These are phyloP conservation scores for Albifimbria verrucaria DNA, from an alignment of 2,329 filamentous ascomycete species.

Conservation along the genomic window DNA sequence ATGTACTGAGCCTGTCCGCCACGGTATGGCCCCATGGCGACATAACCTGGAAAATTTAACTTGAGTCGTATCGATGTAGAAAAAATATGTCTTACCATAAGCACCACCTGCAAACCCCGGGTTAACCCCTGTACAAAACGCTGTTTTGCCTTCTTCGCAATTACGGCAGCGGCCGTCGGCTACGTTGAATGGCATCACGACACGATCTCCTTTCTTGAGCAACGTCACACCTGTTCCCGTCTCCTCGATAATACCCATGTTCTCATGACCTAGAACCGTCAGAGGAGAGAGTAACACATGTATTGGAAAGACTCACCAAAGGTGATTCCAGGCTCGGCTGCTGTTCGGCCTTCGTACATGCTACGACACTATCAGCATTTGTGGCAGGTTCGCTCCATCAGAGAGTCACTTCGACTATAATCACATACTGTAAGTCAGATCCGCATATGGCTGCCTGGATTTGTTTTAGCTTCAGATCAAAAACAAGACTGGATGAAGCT, in stretches of 20 bases:
- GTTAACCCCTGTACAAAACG: constrained; percentile 58
- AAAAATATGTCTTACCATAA: constrained; percentile 19
- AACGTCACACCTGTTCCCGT: constrained; percentile 56
- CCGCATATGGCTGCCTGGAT: constrained; percentile 48
- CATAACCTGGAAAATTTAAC: constrained; percentile 41
- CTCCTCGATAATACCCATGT: constrained; percentile 57
- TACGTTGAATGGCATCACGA: constrained; percentile 65
- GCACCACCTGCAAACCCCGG: constrained; percentile 33
- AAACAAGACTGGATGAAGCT: background rate
- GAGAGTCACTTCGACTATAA: background rate
- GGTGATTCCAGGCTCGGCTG: constrained; percentile 58
- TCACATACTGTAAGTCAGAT: constrained; percentile 42
- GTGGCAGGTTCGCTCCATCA: background rate
- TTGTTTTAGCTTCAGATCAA: constrained; percentile 4
- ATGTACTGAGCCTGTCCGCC: constrained; percentile 61
- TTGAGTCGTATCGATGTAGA: background rate
- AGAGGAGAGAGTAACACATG: background rate
- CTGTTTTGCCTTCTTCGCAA: constrained; percentile 62
- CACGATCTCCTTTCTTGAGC: constrained; percentile 59
- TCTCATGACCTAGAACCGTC: constrained; percentile 44
- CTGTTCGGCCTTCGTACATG: constrained; percentile 65
- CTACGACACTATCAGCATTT: constrained; percentile 26
- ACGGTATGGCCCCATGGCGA: constrained; percentile 54
- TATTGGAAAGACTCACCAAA: constrained; percentile 39
- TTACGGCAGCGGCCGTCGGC: constrained; percentile 61